A percentile compares a stretch with the other conserved stretches of the same genome.
phyloP scores from a whole-genome alignment of 2,329 filamentous ascomycete species.

The Clarireedia homoeocarpa region DNA sequence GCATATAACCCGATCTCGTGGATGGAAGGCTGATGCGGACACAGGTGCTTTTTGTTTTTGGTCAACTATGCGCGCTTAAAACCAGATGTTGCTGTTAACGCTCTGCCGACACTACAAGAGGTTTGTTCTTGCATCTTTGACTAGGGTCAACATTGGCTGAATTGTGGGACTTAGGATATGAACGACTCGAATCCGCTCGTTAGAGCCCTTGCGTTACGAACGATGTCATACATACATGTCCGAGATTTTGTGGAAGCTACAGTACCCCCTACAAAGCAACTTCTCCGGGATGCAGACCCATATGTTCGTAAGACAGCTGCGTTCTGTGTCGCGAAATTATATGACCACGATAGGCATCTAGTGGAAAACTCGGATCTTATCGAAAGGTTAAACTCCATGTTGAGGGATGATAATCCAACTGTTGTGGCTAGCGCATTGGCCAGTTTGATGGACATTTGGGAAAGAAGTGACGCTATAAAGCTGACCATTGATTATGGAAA shows the following conservation, averaged over 20 bases:
- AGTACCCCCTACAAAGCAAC: constrained; percentile 71
- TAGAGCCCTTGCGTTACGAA: constrained; percentile 82
- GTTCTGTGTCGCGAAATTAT: constrained; percentile 93
- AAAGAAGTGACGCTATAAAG: constrained; percentile 93
- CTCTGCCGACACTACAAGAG: constrained; percentile 76
- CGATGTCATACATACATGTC: constrained; percentile 96
- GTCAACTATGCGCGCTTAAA: constrained; percentile 96
- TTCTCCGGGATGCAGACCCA: constrained; percentile 80
- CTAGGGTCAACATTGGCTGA: not conserved
- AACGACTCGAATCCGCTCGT: constrained; percentile 88
- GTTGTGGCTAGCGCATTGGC: constrained; percentile 93
- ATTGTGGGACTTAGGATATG: constrained; percentile 61
- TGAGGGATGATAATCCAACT: constrained; percentile 94
- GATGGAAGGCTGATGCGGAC: constrained; percentile 11
- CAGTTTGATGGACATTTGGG: constrained; percentile 94
- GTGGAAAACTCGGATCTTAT: constrained; percentile 90
- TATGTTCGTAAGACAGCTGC: constrained; percentile 97
- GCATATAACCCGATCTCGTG: not conserved
- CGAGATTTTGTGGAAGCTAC: constrained; percentile 91
- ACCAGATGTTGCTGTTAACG: constrained; percentile 88
- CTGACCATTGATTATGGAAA: constrained; percentile 96
- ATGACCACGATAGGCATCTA: constrained; percentile 87
- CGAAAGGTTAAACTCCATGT: constrained; percentile 78
- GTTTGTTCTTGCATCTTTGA: constrained; percentile 38
- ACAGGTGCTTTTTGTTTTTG: constrained; percentile 92